Percentiles rank a stretch among this genome's conserved stretches.
Conservation (phyloP, 495 filamentous ascomycete species). For the Aspergillus leporis region DNA sequence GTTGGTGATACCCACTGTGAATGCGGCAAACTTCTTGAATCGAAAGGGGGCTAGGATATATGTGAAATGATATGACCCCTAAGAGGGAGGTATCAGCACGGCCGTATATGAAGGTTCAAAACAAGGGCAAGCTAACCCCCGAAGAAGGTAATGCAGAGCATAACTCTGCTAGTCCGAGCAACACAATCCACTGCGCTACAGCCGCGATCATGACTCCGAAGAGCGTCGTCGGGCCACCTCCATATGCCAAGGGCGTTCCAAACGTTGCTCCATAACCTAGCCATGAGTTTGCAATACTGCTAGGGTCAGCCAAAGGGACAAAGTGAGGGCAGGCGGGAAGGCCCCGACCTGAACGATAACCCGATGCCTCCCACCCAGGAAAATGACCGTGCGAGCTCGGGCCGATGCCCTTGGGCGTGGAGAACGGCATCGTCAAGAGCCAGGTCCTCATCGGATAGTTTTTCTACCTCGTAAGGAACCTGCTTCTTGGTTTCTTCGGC, state of each 20-base stretch:
- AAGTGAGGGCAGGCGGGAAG: not conserved
- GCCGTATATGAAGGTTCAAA: not conserved
- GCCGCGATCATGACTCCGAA: slow-evolving; percentile 24
- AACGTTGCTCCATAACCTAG: slow-evolving; percentile 26
- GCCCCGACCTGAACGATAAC: slow-evolving; percentile 22
- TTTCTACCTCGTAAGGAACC: slow-evolving; percentile 8
- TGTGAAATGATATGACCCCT: slow-evolving; percentile 36
- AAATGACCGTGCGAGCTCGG: slow-evolving; percentile 24
- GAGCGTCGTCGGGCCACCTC: slow-evolving; percentile 23
- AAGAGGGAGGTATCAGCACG: not conserved
- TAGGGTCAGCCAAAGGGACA: not conserved
- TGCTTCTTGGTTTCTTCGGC: not conserved
- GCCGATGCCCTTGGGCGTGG: slow-evolving; percentile 26
- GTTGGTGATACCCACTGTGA: slow-evolving; percentile 28
- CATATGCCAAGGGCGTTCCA: slow-evolving; percentile 23
- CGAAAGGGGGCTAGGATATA: slow-evolving; percentile 30
- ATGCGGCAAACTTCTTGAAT: slow-evolving; percentile 30
- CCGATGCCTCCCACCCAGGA: slow-evolving; percentile 26
- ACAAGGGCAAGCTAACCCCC: slow-evolving; percentile 17
- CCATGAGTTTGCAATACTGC: slow-evolving; percentile 30
- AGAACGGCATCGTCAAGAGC: slow-evolving; percentile 25
- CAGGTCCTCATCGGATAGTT: slow-evolving; percentile 1
- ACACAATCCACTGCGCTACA: slow-evolving; percentile 28
- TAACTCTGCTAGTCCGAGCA: slow-evolving; percentile 28
- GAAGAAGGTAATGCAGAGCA: slow-evolving; percentile 31